Percentiles rank a stretch among this genome's conserved stretches.
Evolutionary conservation across 73 alveolate genomes (phyloP).

Genomic region (Paramecium primaurelia): DNA sequence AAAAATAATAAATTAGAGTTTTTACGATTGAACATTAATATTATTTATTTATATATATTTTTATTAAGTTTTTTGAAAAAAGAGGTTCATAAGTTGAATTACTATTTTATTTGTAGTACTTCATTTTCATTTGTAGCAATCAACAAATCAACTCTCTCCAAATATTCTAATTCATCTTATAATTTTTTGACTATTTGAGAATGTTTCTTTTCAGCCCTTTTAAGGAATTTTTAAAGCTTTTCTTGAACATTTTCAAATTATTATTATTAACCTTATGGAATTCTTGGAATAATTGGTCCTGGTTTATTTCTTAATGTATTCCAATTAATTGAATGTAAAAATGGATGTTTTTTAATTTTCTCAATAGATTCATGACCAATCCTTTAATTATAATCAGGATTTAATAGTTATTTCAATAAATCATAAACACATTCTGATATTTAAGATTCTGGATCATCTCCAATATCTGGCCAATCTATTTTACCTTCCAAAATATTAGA

Average conservation of each 20-base stretch:
- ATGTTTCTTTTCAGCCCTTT: not conserved
- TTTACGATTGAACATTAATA: not conserved
- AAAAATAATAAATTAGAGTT: not conserved
- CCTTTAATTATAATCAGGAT: conserved; percentile 78
- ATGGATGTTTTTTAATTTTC: conserved; percentile 87
- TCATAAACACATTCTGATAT: conserved; percentile 84
- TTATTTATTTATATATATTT: not conserved
- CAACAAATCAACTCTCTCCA: conserved; percentile 56
- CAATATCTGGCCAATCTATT: conserved; percentile 62
- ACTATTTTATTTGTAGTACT: conserved; percentile 4
- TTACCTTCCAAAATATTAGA: conserved; percentile 51
- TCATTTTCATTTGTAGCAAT: conserved; percentile 46
- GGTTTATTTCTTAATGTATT: conserved; percentile 54
- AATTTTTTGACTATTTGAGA: conserved; percentile 14
- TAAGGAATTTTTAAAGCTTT: not conserved
- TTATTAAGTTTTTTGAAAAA: not conserved
- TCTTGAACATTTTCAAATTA: conserved; percentile 45
- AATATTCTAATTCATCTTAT: conserved; percentile 21
- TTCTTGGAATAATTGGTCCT: conserved; percentile 55
- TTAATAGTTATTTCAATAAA: conserved; percentile 76
- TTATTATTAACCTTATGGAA: not conserved
- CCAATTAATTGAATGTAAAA: conserved; percentile 84
- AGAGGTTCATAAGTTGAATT: not conserved
- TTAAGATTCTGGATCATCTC: conserved; percentile 70
- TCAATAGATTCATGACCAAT: conserved; percentile 83